Evolutionary conservation across 768 basidiomycete genomes (phyloP).

Genomic region (Leucosporidium yakuticum): DNA sequence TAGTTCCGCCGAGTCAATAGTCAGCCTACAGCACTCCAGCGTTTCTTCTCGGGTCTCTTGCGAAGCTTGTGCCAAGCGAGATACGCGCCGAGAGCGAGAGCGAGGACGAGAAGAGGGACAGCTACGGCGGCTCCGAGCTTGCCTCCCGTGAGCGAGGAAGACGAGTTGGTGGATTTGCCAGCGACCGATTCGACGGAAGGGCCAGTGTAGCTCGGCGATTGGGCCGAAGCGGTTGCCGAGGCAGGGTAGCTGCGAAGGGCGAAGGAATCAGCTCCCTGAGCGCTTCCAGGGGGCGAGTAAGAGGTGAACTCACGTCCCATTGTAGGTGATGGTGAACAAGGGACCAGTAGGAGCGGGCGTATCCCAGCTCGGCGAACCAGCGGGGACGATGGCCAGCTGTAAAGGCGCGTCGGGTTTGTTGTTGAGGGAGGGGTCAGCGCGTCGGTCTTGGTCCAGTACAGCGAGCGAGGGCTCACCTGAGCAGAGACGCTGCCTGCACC

Average conservation of each 20-base stretch:
- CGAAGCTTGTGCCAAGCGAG: constrained; percentile 12
- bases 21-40: constrained; percentile 26
- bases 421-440: not conserved
- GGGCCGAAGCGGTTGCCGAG: constrained; percentile 16
- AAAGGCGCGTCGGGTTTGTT: not conserved
- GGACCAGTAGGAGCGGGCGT: constrained; percentile 26
- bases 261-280: not conserved
- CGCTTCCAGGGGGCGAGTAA: not conserved
- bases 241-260: constrained; percentile 27
- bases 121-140: constrained; percentile 29
- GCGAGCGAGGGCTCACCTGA: constrained; percentile 16
- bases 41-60: constrained; percentile 29
- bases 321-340: constrained; percentile 30
- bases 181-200: constrained; percentile 32
- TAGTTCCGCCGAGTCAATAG: too few species aligned
- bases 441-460: not conserved
- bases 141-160: constrained; percentile 15
- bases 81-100: constrained; percentile 3
- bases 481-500: constrained; percentile 27
- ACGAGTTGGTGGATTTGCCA: not conserved
- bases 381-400: constrained; percentile 24
- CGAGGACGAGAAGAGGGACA: constrained; percentile 20
- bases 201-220: constrained; percentile 10
- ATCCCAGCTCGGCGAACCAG: constrained; percentile 30
- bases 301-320: constrained; percentile 17